Base-by-base conservation (phyloP, 169 alveolate species). In the Eimeria brunetti region DNA sequence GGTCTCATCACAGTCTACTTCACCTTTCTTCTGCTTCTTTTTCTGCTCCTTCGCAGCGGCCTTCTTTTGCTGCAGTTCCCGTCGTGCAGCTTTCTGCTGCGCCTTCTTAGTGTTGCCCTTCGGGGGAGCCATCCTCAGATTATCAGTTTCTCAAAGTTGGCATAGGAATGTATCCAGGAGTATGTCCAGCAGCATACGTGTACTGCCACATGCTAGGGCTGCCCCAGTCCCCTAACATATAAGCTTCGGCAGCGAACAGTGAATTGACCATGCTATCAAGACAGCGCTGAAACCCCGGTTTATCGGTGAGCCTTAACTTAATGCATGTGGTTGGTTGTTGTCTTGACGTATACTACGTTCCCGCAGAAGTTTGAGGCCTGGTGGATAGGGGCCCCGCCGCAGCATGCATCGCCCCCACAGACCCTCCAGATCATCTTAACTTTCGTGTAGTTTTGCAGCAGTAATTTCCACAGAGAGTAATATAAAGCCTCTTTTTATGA, bases 11-110 rank as follows among this genome's bases (percentile, higher is more conserved):
- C 71, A 30, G 8, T 76, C 91, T n/a, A 58, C 71, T 38, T 94
- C 83, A 24, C 90, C 93, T 46, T 41, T 11, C 36, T 27, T n/a
- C 60, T 60, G 75, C 53, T 41, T 51, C 69, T 75, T 92, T 64
- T 94, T 94, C 78, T 53, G 83, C 67, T 62, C 60, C 69, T 86
- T 88, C 30, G 91, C 88, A 24, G 86, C 73, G 36, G 96, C 94
- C 69, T 94, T 86, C 30, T 73, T 64, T 80, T 88, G 86, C 38
- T 94, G 94, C 56, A 78, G 36, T 58, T 78, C 84, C 24, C 93
- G 76, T 89, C 91, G 89, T 30, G 76, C 94, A 60, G 85, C 96
- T 60, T 88, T 94, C 18, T 75, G 91, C n/a, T 78, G 95, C 24
- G 96, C 96, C 53, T 75, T 78, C 56, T 84, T 51, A 24, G 24